Base-by-base conservation (phyloP, 2,329 filamentous ascomycete species). In the Xylaria digitata region DNA sequence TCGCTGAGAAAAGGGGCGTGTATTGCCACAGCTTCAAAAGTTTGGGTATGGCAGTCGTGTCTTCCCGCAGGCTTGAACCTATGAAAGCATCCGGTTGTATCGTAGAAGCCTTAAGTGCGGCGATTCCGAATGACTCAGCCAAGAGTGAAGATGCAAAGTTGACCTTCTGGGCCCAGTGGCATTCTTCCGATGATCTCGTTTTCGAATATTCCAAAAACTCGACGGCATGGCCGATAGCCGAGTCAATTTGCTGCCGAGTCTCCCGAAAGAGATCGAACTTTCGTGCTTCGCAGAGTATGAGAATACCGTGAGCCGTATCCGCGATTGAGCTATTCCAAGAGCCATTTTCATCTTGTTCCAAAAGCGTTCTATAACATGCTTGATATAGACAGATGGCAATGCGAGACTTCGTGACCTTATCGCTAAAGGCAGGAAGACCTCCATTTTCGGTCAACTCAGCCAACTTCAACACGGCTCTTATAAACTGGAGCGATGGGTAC, bases 281-380 rank as follows among this genome's bases (percentile, higher is more conserved):
- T 3, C 66, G 58, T 3, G 58, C 58, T 49, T 66, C 63, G 13
- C 26, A 43, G 2, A 68, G 55, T 34, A 63, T 49, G 30, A 65
- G 19, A n/a, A 63, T 50, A 1, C 49, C 64, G 19, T 67, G 62
- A 17, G 67, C 57, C 2, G 67, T 63, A 21, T 67, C 42, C 26
- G 59, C 61, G 11, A 60, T 23, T 8, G 65, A 65, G 3, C 23
- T 32, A 17, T 58, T 55, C 63, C 63, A 69, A 7, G 64, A 64
- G 23, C 64, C 67, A 40, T 65, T 43, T 5, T 46, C 32, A 3
- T 19, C 32, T 21, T 69, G 67, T 2, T 37, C 37, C 34, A 69
- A 26, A 23, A 68, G 49, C 0, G 66, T 63, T 37, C 66, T 49
- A 2, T 55, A 52, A 40, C 66, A 66, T 8, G 58, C 63, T 48